Evolutionary conservation across 495 filamentous ascomycete genomes (phyloP).

Genomic region (Penicillium lagena): DNA sequence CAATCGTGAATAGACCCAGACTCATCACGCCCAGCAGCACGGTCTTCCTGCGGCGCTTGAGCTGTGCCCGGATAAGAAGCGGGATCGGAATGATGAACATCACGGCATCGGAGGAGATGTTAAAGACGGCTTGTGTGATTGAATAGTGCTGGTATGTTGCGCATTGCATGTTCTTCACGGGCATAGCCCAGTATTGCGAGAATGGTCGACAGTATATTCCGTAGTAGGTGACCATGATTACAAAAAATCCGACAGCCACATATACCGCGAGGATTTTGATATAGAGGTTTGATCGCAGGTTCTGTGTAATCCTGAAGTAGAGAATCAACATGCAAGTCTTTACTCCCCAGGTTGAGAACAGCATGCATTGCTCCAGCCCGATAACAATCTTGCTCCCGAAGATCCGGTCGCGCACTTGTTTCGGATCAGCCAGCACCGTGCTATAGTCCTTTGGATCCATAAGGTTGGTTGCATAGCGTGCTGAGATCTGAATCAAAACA

Average conservation of each 20-base stretch:
- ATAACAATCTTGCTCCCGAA: slow-evolving; percentile 48
- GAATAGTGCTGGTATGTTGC: slow-evolving; percentile 44
- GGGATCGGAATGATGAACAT: slow-evolving; percentile 58
- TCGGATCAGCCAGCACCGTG: slow-evolving; percentile 34
- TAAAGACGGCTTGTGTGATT: slow-evolving; percentile 61
- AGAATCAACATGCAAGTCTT: slow-evolving; percentile 48
- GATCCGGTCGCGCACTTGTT: slow-evolving; percentile 36
- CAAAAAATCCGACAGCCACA: slow-evolving; percentile 46
- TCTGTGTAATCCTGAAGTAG: slow-evolving; percentile 38
- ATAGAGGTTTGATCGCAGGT: slow-evolving; percentile 28
- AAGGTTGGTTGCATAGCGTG: slow-evolving; percentile 51
- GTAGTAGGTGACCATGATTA: slow-evolving; percentile 58
- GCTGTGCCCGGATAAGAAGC: slow-evolving; percentile 46
- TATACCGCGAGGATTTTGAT: slow-evolving; percentile 52
- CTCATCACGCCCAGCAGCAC: slow-evolving; percentile 43
- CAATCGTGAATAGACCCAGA: slow-evolving; percentile 58
- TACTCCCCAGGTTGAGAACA: slow-evolving; percentile 43
- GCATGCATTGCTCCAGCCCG: slow-evolving; percentile 45
- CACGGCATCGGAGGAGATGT: slow-evolving; percentile 56
- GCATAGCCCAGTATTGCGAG: slow-evolving; percentile 53
- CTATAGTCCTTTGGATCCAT: slow-evolving; percentile 47
- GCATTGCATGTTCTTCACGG: slow-evolving; percentile 28
- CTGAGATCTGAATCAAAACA: slow-evolving; percentile 49
- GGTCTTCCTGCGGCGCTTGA: slow-evolving; percentile 45
- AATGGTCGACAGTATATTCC: slow-evolving; percentile 61